Conservation (phyloP, 2,329 filamentous ascomycete species). For the Penicillium sp. region DNA sequence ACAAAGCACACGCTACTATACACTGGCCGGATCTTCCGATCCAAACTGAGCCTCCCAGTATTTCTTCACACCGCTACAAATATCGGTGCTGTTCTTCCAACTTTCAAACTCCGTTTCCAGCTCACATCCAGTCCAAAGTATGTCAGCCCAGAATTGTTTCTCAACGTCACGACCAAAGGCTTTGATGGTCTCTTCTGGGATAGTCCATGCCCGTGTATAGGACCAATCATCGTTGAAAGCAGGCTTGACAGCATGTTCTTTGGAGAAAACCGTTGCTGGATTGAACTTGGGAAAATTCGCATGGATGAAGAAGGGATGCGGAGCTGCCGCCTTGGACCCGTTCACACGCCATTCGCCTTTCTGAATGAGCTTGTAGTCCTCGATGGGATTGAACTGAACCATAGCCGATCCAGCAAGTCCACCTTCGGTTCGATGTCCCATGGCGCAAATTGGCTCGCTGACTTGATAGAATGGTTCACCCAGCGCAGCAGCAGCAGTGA, state of each 20-base stretch:
- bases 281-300: conserved; percentile 45
- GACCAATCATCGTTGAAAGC: conserved; percentile 33
- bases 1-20: neutral
- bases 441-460: conserved; percentile 37
- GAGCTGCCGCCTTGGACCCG: conserved; percentile 32
- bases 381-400: conserved; percentile 41
- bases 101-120: conserved; percentile 35
- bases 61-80: conserved; percentile 35
- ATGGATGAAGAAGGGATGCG: conserved; percentile 43
- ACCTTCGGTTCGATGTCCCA: conserved; percentile 33
- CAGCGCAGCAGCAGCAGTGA: conserved; percentile 47
- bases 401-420: conserved; percentile 42
- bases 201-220: conserved; percentile 36
- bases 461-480: conserved; percentile 49
- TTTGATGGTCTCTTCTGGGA: conserved; percentile 31
- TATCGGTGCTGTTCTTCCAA: conserved; percentile 34
- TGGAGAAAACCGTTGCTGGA: conserved; percentile 38
- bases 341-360: conserved; percentile 32
- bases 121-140: conserved; percentile 41
- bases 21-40: conserved; percentile 9
- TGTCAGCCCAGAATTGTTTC: conserved; percentile 41
- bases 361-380: conserved; percentile 35
- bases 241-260: conserved; percentile 28
- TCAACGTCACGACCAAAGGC: conserved; percentile 40
- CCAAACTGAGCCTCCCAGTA: conserved; percentile 38